Evolutionary conservation across 495 filamentous ascomycete genomes (phyloP), one percentile per base, ranked within the genome.

Genomic region (Trichoderma gamsii): DNA sequence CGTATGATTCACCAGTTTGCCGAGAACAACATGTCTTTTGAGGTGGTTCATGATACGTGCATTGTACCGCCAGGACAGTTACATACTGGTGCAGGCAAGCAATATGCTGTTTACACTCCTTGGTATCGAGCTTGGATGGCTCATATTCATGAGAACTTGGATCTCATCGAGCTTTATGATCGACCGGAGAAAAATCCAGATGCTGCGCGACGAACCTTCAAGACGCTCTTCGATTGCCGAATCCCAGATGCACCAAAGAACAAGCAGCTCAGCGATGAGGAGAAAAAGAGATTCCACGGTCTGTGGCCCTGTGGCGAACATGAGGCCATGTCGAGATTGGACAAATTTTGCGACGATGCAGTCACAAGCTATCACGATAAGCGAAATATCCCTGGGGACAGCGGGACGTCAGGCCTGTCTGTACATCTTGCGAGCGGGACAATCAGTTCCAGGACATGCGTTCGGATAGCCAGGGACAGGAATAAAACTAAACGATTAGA

Each of bases 231-330:
- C 71, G 79, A 86, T 32, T 79, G 77, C 65, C 46, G 78, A 0
- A 84, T 96, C 6, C 93, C 92, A 4, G 72, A 73, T 0, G 82
- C 83, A 0, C 91, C 91, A 0, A 77, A 78, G n/a, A 86, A 85
- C 69, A 94, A 94, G 73, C 75, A 64, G 18, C 74, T 96, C 1
- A 79, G 81, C 1, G 76, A 79, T 0, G 84, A 89, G 49, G 87
- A 93, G 67, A 83, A 80, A 67, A 79, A 81, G 52, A 78, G 82
- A 25, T 85, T 88, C 59, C 76, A 73, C 43, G 75, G 79, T 3
- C 72, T 92, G 27, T 97, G 90, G 82, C 92, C 93, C 3, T 87
- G 89, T 13, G 93, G 93, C 12, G 92, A 97, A 73, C 84, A 89
- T 66, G 91, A 90, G 73, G 92, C 90, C 0, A 74, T 82, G 29